These are phyloP conservation scores for Colletotrichum plurivorum DNA, from an alignment of 2,329 filamentous ascomycete genomes.

Conservation along the genomic window DNA sequence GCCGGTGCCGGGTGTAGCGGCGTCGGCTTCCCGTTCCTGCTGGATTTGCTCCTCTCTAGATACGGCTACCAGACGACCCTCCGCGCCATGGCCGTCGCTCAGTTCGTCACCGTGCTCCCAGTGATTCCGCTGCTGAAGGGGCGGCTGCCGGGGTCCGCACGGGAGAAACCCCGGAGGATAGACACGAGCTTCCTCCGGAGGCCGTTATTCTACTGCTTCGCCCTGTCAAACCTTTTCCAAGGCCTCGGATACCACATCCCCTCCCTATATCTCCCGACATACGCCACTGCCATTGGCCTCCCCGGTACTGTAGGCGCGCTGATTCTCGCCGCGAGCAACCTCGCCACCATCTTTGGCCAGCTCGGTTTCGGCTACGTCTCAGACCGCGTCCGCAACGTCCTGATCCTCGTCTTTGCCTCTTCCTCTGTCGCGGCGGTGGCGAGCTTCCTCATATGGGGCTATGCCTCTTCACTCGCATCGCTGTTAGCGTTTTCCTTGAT, in stretches of 20 bases:
- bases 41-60: conserved; percentile 55
- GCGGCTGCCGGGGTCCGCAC: conserved; percentile 55
- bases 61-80: conserved; percentile 59
- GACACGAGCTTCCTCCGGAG: conserved; percentile 43
- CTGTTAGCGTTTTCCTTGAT: conserved; percentile 65
- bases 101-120: conserved; percentile 55
- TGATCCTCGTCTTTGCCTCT: conserved; percentile 57
- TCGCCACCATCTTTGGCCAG: conserved; percentile 61
- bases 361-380: conserved; percentile 61
- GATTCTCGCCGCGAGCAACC: conserved; percentile 63
- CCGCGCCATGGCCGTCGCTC: conserved; percentile 54
- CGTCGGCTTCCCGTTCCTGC: conserved; percentile 60
- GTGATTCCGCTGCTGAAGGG: conserved; percentile 57
- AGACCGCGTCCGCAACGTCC: conserved; percentile 60
- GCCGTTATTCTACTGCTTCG: conserved; percentile 52
- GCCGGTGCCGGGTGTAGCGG: conserved; percentile 63
- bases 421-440: conserved; percentile 62
- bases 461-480: conserved; percentile 58
- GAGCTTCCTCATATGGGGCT: conserved; percentile 68
- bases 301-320: conserved; percentile 59
- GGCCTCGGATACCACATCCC: conserved; percentile 70
- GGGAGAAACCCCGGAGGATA: conserved; percentile 43
- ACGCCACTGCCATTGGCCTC: conserved; percentile 57
- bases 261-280: conserved; percentile 66
- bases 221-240: conserved; percentile 64